Evolutionary conservation across 2,329 filamentous ascomycete genomes (phyloP), one percentile per base, ranked within the genome.

Genomic region (Pestalotiopsis sp.): DNA sequence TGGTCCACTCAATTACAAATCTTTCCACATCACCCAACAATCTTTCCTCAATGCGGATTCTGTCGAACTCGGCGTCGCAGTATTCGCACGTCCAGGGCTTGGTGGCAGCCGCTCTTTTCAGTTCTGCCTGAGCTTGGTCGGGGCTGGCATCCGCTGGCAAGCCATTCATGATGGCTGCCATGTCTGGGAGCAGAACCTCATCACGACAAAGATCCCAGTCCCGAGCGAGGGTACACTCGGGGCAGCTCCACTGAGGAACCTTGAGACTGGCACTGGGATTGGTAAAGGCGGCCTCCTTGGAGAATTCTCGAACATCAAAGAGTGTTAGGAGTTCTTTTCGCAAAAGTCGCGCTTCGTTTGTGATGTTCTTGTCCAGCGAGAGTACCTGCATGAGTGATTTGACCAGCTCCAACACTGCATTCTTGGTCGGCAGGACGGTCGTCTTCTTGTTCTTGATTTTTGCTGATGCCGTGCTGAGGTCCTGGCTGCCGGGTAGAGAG

Each of bases 231-330:
- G 95, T 97, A 84, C 96, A 99, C 78, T 93, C 93, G 73, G 95
- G 91, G 80, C 96, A 99, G 70, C 93, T 93, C 39, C 98, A 83
- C 76, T 95, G 92, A 4, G 86, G 79, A 4, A 99, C 83, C 72
- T 88, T 88, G 4, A 98, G 86, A 59, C 87, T 91, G 67, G 92
- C 90, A 65, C 90, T 93, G 0, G 96, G 95, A 78, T 98, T 98
- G 70, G 89, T 85, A 79, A 98, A 99, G 3, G 90, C 87, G n/a
- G 92, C 95, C 67, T 95, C 94, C 66, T 91, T 87, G 79, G 91
- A 93, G 83, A 99, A 99, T 80, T 99, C 96, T 74, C 94, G 92
- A 66, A 99, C 91, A 68, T 99, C 96, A 79, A 99, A 98, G 66
- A 98, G 86, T 11, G 91, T 88, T 0, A 99, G 88, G 0, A 99